phyloP scores from a whole-genome alignment of 192 early-diverging fungal species.

The Linnemannia zychae region DNA sequence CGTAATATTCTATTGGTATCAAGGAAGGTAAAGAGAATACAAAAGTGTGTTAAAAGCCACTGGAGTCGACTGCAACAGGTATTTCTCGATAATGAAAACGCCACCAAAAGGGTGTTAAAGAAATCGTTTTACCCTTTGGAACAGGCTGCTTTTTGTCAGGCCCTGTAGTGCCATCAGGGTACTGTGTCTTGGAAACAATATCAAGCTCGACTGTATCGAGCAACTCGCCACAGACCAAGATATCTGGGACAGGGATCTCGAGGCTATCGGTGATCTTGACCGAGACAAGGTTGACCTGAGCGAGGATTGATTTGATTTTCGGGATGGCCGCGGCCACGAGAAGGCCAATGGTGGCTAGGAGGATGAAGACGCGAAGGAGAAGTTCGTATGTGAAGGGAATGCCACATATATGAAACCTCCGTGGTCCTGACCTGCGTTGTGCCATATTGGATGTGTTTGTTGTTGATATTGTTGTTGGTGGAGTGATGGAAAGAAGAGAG shows the following conservation, averaged over 20 bases:
- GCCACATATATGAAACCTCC: constrained; percentile 18
- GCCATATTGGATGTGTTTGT: background rate
- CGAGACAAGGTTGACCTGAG: constrained; percentile 35
- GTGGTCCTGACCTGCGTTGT: constrained; percentile 5
- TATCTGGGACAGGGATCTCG: constrained; percentile 22
- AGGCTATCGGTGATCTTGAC: constrained; percentile 20
- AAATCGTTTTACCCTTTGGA: background rate
- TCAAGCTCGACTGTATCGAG: constrained; percentile 20
- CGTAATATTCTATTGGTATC: background rate
- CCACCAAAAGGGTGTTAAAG: too few relatives aligned
- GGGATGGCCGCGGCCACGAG: constrained; percentile 19
- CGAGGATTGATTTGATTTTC: constrained; percentile 29
- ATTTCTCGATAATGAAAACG: too few relatives aligned
- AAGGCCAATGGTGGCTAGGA: constrained; percentile 11
- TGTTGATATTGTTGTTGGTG: background rate
- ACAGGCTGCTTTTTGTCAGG: background rate
- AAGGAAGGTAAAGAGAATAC: background rate
- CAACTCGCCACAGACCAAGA: constrained; percentile 16
- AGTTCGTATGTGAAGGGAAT: constrained; percentile 44
- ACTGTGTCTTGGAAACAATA: constrained; percentile 10
- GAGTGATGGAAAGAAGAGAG: background rate
- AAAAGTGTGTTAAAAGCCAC: background rate
- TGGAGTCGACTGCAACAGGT: too few relatives aligned
- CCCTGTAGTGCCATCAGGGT: constrained; percentile 8
- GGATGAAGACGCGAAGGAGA: constrained; percentile 21